Evolutionary conservation across 164 flowering plant species (phyloP), one percentile per base, ranked within the genome.

Genomic region (Litsea cubeba): DNA sequence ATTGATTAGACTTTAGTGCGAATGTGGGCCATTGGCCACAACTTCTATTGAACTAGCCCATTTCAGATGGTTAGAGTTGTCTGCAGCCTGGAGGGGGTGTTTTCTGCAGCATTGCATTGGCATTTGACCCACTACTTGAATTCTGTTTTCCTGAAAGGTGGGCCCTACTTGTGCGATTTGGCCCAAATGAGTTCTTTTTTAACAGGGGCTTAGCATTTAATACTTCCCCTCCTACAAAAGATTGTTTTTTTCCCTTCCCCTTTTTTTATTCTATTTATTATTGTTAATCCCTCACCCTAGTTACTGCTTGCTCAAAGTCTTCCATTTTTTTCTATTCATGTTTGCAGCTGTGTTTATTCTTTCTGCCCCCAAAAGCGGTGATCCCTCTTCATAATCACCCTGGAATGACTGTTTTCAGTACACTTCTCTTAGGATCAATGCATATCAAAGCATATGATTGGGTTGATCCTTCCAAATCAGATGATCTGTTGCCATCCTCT

Each of bases 321-420:
- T 51, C 18, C 18, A 12, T 51, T 51, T 51, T 71, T 35, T 20
- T 35, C 20, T 54, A 50, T 24, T 40, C 8, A 60, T 3, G 32
- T 76, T 35, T 82, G 87, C 93, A 94, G 98, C 7, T 94, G 74
- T 86, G 90, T 63, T 79, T 92, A 25, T 92, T 94, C 85, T 89
- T 88, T 73, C 84, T 94, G 51, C 98, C 98, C 5, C 83, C 87
- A 72, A 77, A 68, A 18, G 94, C 82, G 6, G 91, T 89, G 30
- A 89, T 94, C 65, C 98, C 97, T 5, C 92, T 94, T 50, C 98
- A 94, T 70, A 91, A 94, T 80, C 98, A 94, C 80, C 98, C 98
- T 4, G 96, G 76, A 62, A 94, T 94, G 98, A 94, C 98, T 1
- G 98, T 94, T 5, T 91, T 92, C 81, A 91, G 87, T 85, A 94